Evolutionary conservation across 2,329 filamentous ascomycete species (phyloP), one percentile per base, ranked within the genome.

Genomic region (Didymella glomerata): DNA sequence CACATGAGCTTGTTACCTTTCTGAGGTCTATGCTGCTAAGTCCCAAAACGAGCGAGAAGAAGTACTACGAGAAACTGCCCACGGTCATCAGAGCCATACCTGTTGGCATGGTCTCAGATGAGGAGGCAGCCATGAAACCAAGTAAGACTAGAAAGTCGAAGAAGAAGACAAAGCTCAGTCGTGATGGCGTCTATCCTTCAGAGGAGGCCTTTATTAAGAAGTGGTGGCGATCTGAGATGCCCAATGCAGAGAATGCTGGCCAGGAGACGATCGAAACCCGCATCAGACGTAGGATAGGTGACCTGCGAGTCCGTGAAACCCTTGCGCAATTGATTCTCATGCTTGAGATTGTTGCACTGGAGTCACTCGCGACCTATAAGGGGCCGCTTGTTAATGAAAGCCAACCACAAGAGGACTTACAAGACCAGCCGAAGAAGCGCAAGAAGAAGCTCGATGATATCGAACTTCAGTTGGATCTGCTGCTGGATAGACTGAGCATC

Each of bases 271-370:
- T 71, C 1, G 76, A 82, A 4, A 80, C 85, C 16, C 83, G 87
- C 30, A 80, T 87, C 53, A 89, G 85, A 69, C 83, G 85, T 20
- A 85, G 89, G 40, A 79, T 88, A n/a, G 84, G 87, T 2, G 83
- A 87, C 51, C 77, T 94, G 38, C 85, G 90, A 41, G 88, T 89
- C 24, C 84, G 91, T 59, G 91, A 95, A 78, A 93, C 90, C 0
- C 89, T 93, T 68, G 79, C 93, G 38, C 91, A 95, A 72, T 86
- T 94, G 77, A 92, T 94, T 54, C 74, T 95, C 30, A 88, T 93
- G 50, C 81, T 95, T 6, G 91, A 95, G 70, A 87, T 92, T 16
- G 78, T 93, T 22, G 88, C 90, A 2, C 78, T 95, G 41, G 89
- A 92, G 81, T 69, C 77, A 20, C 68, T 77, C 30, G 69, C 76